Conservation (phyloP, 768 basidiomycete species). For the Mycena metata region DNA sequence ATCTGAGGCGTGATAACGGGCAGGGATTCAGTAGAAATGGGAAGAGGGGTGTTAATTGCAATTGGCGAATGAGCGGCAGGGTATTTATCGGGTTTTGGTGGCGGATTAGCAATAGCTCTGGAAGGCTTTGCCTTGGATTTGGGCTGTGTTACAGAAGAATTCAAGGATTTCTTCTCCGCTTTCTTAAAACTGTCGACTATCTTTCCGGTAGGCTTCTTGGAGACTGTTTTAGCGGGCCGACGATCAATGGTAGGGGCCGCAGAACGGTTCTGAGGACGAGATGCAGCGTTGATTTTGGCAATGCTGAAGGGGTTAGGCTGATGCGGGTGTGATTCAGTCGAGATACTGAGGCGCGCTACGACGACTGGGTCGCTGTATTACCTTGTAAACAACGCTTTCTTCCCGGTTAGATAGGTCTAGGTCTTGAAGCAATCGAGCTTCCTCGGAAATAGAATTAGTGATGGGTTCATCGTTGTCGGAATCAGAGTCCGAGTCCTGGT, state of each 20-base stretch:
- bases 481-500: conserved; percentile 43
- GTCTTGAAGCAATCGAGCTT: conserved; percentile 55
- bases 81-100: background rate
- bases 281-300: conserved; percentile 82
- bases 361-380: conserved; percentile 59
- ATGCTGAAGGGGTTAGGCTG: conserved; percentile 83
- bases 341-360: too few relatives aligned
- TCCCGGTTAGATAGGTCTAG: conserved; percentile 72
- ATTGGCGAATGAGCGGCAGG: background rate
- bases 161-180: conserved; percentile 12
- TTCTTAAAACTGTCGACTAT: conserved; percentile 65
- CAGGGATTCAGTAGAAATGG: background rate
- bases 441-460: conserved; percentile 38
- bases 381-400: conserved; percentile 74
- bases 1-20: background rate
- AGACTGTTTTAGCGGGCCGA: background rate
- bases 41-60: background rate
- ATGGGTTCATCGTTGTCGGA: conserved; percentile 33
- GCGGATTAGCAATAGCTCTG: background rate
- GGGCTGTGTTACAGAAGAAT: background rate
- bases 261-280: conserved; percentile 49
- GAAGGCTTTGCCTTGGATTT: background rate
- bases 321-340: too few relatives aligned
- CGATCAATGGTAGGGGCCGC: conserved; percentile 3
- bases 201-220: conserved; percentile 24